Evolutionary conservation across 2,329 filamentous ascomycete genomes (phyloP), one percentile per base, ranked within the genome.

Genomic region (Trichophyton equinum): DNA sequence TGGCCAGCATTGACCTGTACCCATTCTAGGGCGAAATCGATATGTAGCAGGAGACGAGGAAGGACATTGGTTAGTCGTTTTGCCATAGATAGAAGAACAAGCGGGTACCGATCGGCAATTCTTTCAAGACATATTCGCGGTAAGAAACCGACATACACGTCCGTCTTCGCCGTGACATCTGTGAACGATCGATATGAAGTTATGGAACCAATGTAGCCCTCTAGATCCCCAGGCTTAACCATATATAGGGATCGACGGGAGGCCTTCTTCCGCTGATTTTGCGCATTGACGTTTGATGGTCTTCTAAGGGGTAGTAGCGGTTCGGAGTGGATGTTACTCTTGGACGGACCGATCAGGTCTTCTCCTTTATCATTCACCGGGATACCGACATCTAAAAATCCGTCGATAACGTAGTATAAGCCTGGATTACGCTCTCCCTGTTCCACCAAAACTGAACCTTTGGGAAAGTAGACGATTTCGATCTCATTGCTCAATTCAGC

Each of bases 1-100:
- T 99, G 91, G 0, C 94, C 91, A 2, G 94, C 90, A 73, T 90
- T 91, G 63, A 99, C 91, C 70, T 99, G 95, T 2, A 96, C 86
- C 94, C 95, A 99, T 76, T 99, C 95, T 18, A 99, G 79, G 3
- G 94, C 94, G 75, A 99, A 99, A 73, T 99, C 94, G 65, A 99
- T 97, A 69, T 99, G 94, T 15, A 96, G 79, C 64, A 99, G 91
- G 59, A 99, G 78, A 13, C 89, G 85, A 0, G 95, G 94, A 3
- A 99, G 78, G 4, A 99, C 82, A 64, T 85, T 91, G 0, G 95
- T 97, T 62, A 99, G 77, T 56, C 94, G 82, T 75, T 99, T 99
- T 0, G 94, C 94, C 86, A 99, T 91, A 0, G 95, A 99, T 53
- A 99, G 78, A 8, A 99, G 77, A 2, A 97, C 88, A 46, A 96